Base-by-base conservation (phyloP, 768 basidiomycete genomes). In the Pisolithus albus region DNA sequence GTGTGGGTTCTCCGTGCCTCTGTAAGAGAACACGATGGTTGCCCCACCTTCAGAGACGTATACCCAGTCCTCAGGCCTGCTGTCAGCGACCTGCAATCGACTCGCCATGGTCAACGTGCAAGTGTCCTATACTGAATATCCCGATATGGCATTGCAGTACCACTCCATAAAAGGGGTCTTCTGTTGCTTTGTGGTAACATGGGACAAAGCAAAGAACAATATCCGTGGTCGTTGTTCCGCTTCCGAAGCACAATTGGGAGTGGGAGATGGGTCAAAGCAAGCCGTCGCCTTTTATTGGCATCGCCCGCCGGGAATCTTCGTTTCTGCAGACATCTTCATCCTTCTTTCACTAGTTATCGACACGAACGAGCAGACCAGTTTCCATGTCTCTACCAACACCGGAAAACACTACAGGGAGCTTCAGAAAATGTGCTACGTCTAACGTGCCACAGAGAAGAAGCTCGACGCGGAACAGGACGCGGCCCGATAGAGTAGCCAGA, bases 41-140 rank as follows among this genome's bases (percentile, higher is more conserved):
- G 91, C 87, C 18, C 88, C 91, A n/a, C 95, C 95, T 72, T 97
- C 95, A 0, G 91, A 84, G 19, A 92, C 70, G 63, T 97, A 98
- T 55, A 64, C 70, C 93, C 94, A 98, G 65, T 88, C 72, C 10
- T 46, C 50, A 1, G 73, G 73, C n/a, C 57, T 61, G 28, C 60
- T 75, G 44, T 65, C 49, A 15, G 57, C 47, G 44, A 69, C 51
- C 10, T 50, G 53, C 15, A 55, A 24, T 10, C 10, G 54, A 30
- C 50, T 18, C 66, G 66, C 56, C 24, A 34, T 32, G 13, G n/a
- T 18, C 19, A 28, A 2, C 5, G 18, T 16, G 38, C 15, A 41
- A 18, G 23, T 7, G n/a, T 41, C 8, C 18, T 23, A 11, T 19
- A 7, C 21, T 8, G 23, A 16, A 19, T 15, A 7, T 23, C 34